phyloP scores from a whole-genome alignment of 2,329 filamentous ascomycete genomes.

The Fusarium stilboides region DNA sequence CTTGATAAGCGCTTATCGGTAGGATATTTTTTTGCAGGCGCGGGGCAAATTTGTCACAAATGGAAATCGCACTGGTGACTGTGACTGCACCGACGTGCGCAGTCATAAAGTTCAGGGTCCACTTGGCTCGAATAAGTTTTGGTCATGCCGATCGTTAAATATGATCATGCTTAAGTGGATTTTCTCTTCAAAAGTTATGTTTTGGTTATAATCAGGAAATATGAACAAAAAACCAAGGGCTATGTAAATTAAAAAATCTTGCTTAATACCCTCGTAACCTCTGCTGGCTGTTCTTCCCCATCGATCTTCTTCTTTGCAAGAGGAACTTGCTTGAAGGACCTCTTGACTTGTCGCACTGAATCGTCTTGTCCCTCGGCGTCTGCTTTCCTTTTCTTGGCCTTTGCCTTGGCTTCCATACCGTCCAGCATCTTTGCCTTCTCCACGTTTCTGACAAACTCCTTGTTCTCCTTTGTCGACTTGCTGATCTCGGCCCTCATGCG shows the following conservation, averaged over 20 bases:
- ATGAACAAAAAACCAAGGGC: slow-evolving; percentile 18
- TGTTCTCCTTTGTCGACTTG: slow-evolving; percentile 83
- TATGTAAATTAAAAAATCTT: slow-evolving; percentile 70
- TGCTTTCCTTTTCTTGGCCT: slow-evolving; percentile 58
- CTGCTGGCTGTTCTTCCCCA: slow-evolving; percentile 65
- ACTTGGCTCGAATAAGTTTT: slow-evolving; percentile 27
- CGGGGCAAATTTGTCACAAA: slow-evolving; percentile 45
- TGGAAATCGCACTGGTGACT: slow-evolving; percentile 17
- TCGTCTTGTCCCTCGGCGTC: slow-evolving; percentile 45
- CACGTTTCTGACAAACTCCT: slow-evolving; percentile 83
- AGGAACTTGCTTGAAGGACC: slow-evolving; percentile 77
- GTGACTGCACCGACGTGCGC: slow-evolving; percentile 1
- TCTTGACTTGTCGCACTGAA: slow-evolving; percentile 45
- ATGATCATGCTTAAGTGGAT: slow-evolving; percentile 23
- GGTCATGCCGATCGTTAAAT: slow-evolving; percentile 36
- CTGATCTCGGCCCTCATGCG: slow-evolving; percentile 84
- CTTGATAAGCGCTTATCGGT: slow-evolving; percentile 58
- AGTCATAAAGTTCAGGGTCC: slow-evolving; percentile 41
- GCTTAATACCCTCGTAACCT: slow-evolving; percentile 73
- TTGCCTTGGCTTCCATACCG: slow-evolving; percentile 75
- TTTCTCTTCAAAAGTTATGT: slow-evolving; percentile 8
- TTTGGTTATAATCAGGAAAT: slow-evolving; percentile 27
- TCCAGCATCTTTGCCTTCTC: slow-evolving; percentile 86
- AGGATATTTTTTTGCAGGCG: slow-evolving; percentile 44
- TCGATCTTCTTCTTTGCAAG: slow-evolving; percentile 66